These are phyloP conservation scores for Platanthera guangdongensis DNA, from an alignment of 106 monocot species.

Conservation along the genomic window DNA sequence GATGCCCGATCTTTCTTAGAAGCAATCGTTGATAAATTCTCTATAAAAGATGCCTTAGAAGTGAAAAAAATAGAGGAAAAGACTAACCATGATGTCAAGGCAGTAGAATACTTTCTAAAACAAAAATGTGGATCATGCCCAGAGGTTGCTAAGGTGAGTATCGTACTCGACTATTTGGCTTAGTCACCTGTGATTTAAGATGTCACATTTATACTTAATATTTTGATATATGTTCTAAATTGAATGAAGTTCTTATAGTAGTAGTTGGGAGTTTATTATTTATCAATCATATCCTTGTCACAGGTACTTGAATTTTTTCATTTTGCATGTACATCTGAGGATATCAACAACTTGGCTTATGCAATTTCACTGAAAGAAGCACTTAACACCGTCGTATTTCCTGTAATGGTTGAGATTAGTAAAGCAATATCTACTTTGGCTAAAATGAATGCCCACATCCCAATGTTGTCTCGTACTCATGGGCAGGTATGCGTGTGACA, in stretches of 20 bases:
- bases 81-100: conserved; percentile 98
- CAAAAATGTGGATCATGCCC: conserved; percentile 56
- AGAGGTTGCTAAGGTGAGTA: conserved; percentile 66
- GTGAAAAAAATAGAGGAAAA: conserved; percentile 88
- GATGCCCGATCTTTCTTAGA: conserved; percentile 58
- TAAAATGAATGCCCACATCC: conserved; percentile 53
- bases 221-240: background rate
- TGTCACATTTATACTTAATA: background rate
- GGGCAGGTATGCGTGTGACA: conserved; percentile 63
- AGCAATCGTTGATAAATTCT: conserved; percentile 50
- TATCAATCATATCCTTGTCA: conserved; percentile 6
- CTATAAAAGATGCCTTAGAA: conserved; percentile 56
- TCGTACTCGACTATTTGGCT: background rate
- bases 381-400: conserved; percentile 62
- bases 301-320: conserved; percentile 97
- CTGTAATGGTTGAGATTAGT: conserved; percentile 66
- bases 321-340: conserved; percentile 98
- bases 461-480: conserved; percentile 96
- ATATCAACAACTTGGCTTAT: conserved; percentile 94
- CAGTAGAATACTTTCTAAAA: conserved; percentile 88
- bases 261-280: background rate
- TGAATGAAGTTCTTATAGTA: background rate
- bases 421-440: conserved; percentile 60
- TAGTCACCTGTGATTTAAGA: background rate
- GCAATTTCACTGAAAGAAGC: conserved; percentile 79